Conservation (phyloP, 208 protist genomes). For the Herpetomonas tarakana region DNA sequence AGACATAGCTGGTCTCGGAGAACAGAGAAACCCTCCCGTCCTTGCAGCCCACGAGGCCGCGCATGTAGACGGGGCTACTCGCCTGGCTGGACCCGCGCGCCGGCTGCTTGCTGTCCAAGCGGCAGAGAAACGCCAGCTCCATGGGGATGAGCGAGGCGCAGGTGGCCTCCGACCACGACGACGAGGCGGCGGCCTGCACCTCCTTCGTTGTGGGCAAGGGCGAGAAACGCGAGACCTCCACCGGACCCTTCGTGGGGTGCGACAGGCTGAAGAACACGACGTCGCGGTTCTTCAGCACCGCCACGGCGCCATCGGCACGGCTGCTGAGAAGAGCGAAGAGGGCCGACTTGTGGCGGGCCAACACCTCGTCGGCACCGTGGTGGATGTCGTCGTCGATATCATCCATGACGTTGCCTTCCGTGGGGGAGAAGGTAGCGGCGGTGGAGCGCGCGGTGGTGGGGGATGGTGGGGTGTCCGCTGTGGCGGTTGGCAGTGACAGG, state of each 20-base stretch:
- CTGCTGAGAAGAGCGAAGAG: constrained; percentile 46
- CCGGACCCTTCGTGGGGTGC: constrained; percentile 24
- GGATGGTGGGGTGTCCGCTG: constrained; percentile 1
- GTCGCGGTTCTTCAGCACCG: constrained; percentile 41
- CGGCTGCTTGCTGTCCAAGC: constrained; percentile 4
- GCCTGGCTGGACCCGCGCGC: not conserved
- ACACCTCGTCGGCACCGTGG: not conserved
- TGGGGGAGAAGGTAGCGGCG: constrained; percentile 11
- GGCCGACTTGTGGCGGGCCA: not conserved
- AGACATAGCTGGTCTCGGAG: constrained; percentile 60
- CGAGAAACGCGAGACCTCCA: constrained; percentile 37
- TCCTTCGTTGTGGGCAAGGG: constrained; percentile 28
- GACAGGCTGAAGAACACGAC: constrained; percentile 54
- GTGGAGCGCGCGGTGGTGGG: not conserved
- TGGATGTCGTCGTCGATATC: not conserved
- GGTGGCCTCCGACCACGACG: constrained; percentile 20
- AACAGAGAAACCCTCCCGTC: constrained; percentile 81
- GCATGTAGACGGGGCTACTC: constrained; percentile 33
- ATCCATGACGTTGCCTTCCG: not conserved
- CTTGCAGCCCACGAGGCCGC: constrained; percentile 64
- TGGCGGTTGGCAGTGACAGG: constrained; percentile 5
- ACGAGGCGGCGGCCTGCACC: constrained; percentile 7
- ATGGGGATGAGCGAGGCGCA: constrained; percentile 58
- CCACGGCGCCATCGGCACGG: constrained; percentile 36
- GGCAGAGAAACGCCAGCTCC: constrained; percentile 50